Evolutionary conservation across 805 yeast genomes (phyloP), one percentile per base, ranked within the genome.

Genomic region (Kuraishia borneana): DNA sequence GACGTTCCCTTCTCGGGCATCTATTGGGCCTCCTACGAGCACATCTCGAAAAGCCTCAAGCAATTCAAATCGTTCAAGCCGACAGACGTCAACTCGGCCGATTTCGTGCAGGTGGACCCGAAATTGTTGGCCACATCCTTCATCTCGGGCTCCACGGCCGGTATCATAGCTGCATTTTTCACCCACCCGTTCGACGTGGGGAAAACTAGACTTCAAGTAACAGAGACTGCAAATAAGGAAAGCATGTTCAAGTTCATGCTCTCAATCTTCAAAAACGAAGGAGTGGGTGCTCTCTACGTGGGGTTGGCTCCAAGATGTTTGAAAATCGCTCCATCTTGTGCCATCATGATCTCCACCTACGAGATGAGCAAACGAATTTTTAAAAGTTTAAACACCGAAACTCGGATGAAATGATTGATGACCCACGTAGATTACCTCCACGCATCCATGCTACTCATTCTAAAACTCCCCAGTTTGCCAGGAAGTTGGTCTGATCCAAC

Each of bases 101-200:
- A 55, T 51, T 5, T 54, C 53, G 37, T 54, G 50, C 40, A 39
- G 26, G 21, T 47, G n/a, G 50, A 51, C 33, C 31, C 44, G 4
- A 48, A 44, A 22, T 61, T 77, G 4, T 78, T 82, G 40, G 36
- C 66, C 2, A 69, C 75, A 33, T 74, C 85, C 21, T 88, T 89
- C 48, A 39, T 82, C 3, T 72, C 92, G 8, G 98, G 98, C 0
- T 81, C 89, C 0, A 41, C 81, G 1, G 76, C 94, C 3, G 98
- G 98, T 1, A 55, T 81, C 1, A 58, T 83, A 3, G 96, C 96
- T 0, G 96, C 97, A 1, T 45, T 89, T 2, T 60, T 70, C 28
- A 92, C 98, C 2, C 87, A 94, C 37, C 97, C 98, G 1, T 92
- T 92, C 47, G 98, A 92, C 53, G 98, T 92, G 7, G 97, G 96